Evolutionary conservation across 2,329 filamentous ascomycete genomes (phyloP).

Genomic region (Trichoderma aggressivum): DNA sequence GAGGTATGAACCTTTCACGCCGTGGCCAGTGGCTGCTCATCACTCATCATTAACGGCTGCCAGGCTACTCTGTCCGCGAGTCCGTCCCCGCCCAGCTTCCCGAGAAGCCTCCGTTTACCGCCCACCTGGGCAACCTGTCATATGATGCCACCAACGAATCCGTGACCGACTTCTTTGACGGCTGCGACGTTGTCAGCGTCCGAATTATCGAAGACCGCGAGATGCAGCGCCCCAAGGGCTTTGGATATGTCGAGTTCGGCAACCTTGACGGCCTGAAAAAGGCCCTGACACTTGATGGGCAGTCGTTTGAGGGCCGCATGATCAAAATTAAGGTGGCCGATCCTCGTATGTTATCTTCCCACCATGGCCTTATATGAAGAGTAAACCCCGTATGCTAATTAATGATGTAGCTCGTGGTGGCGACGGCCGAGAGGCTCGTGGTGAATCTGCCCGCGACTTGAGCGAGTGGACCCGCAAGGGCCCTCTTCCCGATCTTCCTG

Average conservation of each 20-base stretch:
- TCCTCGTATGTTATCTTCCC: conserved; percentile 67
- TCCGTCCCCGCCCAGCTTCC: conserved; percentile 71
- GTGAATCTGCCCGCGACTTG: conserved; percentile 71
- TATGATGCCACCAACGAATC: conserved; percentile 87
- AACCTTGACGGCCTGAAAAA: conserved; percentile 86
- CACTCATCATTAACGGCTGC: conserved; percentile 23
- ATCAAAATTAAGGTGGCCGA: conserved; percentile 95
- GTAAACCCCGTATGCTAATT: not conserved
- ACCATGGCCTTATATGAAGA: not conserved
- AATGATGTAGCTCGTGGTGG: conserved; percentile 72
- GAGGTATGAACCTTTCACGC: conserved; percentile 33
- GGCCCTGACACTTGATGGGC: conserved; percentile 78
- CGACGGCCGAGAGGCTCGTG: conserved; percentile 47
- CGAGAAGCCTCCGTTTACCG: conserved; percentile 89
- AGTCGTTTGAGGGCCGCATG: conserved; percentile 79
- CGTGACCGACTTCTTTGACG: conserved; percentile 80
- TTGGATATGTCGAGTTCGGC: conserved; percentile 94
- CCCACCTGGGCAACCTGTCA: conserved; percentile 92
- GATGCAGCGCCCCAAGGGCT: conserved; percentile 91
- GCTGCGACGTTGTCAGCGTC: conserved; percentile 82
- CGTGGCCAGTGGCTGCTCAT: not conserved
- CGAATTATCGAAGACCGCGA: conserved; percentile 96
- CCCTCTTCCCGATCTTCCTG: conserved; percentile 72
- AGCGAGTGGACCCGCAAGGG: conserved; percentile 92
- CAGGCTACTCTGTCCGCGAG: conserved; percentile 64